Conservation (phyloP, 805 yeast species). For the Pichia exigua region DNA sequence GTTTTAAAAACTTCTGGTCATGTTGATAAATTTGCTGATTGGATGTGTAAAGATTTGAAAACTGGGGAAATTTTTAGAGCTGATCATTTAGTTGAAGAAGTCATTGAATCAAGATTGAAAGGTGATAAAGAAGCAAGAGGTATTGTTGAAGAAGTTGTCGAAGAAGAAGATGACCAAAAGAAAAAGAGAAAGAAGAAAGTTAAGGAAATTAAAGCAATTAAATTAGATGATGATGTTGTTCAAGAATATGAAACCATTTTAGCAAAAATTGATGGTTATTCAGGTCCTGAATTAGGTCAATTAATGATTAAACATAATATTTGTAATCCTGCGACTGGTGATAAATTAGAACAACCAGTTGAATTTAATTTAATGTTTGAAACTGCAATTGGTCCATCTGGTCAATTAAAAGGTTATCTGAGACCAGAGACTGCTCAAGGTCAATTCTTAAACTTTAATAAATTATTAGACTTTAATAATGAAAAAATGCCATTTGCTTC, state of each 20-base stretch:
- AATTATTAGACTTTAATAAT: slow-evolving; percentile 90
- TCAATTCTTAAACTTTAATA: slow-evolving; percentile 91
- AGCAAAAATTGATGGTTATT: slow-evolving; percentile 92
- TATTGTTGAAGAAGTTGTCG: slow-evolving; percentile 52
- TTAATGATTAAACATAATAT: slow-evolving; percentile 76
- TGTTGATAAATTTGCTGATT: slow-evolving; percentile 97
- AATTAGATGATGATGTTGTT: slow-evolving; percentile 74
- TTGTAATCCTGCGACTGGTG: slow-evolving; percentile 87
- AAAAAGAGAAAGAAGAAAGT: slow-evolving; percentile 94
- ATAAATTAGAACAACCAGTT: slow-evolving; percentile 76
- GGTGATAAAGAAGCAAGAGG: slow-evolving; percentile 98
- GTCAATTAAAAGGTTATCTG: slow-evolving; percentile 87
- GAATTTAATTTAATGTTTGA: slow-evolving; percentile 99
- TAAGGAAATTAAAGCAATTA: slow-evolving; percentile 83
- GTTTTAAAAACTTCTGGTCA: slow-evolving; percentile 98
- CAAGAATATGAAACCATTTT: slow-evolving; percentile 77
- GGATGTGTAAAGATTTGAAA: slow-evolving; percentile 95
- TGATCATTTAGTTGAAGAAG: slow-evolving; percentile 97
- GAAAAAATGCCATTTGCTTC: slow-evolving; percentile 99
- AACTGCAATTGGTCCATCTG: slow-evolving; percentile 98
- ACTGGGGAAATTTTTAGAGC: slow-evolving; percentile 99
- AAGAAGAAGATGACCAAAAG: slow-evolving; percentile 65
- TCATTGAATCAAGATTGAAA: slow-evolving; percentile 88
- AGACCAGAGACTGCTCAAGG: slow-evolving; percentile 99
- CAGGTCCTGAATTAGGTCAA: slow-evolving; percentile 89